A percentile compares a stretch with the other conserved stretches of the same genome.
Evolutionary conservation across 345 rosid species (phyloP).

Genomic region (Sapria himalayana): DNA sequence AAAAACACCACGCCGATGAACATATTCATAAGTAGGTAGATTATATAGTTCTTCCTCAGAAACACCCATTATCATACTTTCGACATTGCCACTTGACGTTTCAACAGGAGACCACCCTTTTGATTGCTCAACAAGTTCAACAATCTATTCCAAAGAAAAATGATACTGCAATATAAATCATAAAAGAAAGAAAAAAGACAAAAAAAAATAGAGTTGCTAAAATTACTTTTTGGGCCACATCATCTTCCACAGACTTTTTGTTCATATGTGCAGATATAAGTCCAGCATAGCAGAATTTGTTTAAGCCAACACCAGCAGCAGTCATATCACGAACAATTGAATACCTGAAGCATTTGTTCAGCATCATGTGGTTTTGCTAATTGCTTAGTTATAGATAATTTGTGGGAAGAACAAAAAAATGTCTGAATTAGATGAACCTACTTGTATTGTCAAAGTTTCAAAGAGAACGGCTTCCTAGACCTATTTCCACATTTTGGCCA

Average conservation of each 20-base stretch:
- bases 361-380: too few species aligned
- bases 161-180: slow-evolving; percentile 4
- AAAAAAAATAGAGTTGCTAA: background rate
- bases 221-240: slow-evolving; percentile 46
- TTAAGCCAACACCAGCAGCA: slow-evolving; percentile 80
- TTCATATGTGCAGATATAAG: slow-evolving; percentile 67
- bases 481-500: too few species aligned
- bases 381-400: too few species aligned
- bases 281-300: slow-evolving; percentile 95
- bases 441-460: too few species aligned
- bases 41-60: slow-evolving; percentile 76
- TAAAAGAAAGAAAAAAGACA: background rate
- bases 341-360: slow-evolving; percentile 28
- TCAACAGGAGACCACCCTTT: slow-evolving; percentile 84
- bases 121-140: slow-evolving; percentile 71
- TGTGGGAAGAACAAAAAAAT: too few species aligned
- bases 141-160: slow-evolving; percentile 27
- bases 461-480: too few species aligned
- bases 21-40: slow-evolving; percentile 59
- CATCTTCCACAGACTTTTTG: slow-evolving; percentile 43
- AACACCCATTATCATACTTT: slow-evolving; percentile 54
- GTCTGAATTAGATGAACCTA: too few species aligned
- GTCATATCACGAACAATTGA: slow-evolving; percentile 96
- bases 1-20: slow-evolving; percentile 42
- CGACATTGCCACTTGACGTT: slow-evolving; percentile 31